These are phyloP conservation scores for Vitis hybrid DNA, from an alignment of 177 flowering plant species.

Conservation along the genomic window DNA sequence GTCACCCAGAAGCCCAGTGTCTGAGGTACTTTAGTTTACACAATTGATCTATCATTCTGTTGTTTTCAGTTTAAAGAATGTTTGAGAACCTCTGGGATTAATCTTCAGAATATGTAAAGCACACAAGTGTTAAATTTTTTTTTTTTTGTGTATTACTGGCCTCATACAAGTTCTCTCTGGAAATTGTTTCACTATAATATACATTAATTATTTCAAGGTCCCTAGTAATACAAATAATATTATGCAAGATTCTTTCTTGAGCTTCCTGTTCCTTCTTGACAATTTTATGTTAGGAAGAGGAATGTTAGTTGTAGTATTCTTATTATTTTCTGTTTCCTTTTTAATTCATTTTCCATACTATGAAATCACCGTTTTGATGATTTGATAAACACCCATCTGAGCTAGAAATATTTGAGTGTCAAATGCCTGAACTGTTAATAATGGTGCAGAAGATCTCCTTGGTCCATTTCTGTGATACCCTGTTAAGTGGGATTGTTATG, in stretches of 20 bases:
- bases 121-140: background rate
- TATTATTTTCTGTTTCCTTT: too few relatives aligned
- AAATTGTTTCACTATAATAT: background rate
- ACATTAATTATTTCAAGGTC: background rate
- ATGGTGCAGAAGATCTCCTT: too few relatives aligned
- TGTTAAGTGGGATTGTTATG: too few relatives aligned
- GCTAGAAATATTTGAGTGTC: too few relatives aligned
- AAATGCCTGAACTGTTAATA: too few relatives aligned
- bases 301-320: background rate
- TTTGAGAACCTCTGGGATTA: background rate
- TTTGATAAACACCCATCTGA: too few relatives aligned
- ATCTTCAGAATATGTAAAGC: background rate
- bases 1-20: conserved; percentile 71
- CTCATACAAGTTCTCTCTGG: background rate
- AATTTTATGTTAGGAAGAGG: background rate
- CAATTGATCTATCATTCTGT: background rate
- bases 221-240: background rate
- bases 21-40: conserved; percentile 57
- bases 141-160: background rate
- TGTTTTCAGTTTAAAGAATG: background rate
- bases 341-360: background rate
- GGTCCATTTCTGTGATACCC: too few relatives aligned
- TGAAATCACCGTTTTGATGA: background rate
- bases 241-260: background rate
- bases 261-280: background rate